Evolutionary conservation across 108 stramenopile species (phyloP), one percentile per base, ranked within the genome.

Genomic region (Nannochloropsis salina): DNA sequence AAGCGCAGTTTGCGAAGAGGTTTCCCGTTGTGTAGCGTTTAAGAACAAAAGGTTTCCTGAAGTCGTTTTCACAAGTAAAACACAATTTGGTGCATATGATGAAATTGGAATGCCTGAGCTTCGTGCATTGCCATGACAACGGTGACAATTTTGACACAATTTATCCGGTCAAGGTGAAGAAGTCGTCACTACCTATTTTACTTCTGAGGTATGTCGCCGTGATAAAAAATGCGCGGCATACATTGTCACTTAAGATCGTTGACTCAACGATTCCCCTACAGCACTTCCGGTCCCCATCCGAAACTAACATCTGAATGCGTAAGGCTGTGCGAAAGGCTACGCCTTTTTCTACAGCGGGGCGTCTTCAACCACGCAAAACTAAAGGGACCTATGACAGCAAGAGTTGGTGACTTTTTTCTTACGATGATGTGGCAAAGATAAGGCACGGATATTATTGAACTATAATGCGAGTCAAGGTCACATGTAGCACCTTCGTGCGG

Each of bases 1-100:
- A n/a, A 74, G 61, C n/a, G 61, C 61, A 15, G 61, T 74, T 74
- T 74, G 61, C n/a, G 61, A 74, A n/a, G 61, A 74, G 61, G n/a
- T 74, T 74, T n/a, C 61, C n/a, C 61, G 61, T n/a, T 74, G 61
- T n/a, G 6, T 74, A n/a, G 61, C 61, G 5, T 74, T 74, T n/a
- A 74, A 74, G 20, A 74, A 74, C 61, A 74, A 74, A 31, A 6
- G 61, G 61, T 6, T 1, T 74, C 8, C 61, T 74, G 20, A 74
- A 74, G 61, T 4, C 61, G 0, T 74, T 74, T 74, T n/a, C 61
- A 15, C 61, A n/a, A n/a, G 20, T n/a, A 74, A 74, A n/a, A 3
- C 61, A 6, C 61, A 74, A 15, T 74, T 1, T n/a, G 1, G 61
- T 6, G 61, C n/a, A n/a, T n/a, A 74, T 74, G 61, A 74, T n/a